phyloP scores from a whole-genome alignment of 1,284 basidiomycete genomes.

The Sanguinoderma infundibulare region DNA sequence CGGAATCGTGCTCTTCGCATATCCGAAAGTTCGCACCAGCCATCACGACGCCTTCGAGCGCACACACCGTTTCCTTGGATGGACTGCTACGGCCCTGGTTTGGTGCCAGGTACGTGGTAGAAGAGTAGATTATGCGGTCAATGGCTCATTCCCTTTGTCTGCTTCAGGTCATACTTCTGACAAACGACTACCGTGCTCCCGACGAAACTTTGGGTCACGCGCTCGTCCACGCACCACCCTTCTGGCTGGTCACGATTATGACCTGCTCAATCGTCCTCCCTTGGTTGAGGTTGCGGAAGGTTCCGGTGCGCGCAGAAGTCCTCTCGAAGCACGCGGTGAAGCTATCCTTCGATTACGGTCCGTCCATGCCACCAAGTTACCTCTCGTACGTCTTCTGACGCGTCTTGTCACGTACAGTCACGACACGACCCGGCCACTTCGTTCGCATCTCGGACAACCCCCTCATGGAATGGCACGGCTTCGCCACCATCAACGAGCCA shows the following conservation, averaged over 20 bases:
- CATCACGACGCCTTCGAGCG: slow-evolving; percentile 58
- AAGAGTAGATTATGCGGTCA: not conserved
- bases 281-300: slow-evolving; percentile 58
- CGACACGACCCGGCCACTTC: slow-evolving; percentile 57
- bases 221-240: slow-evolving; percentile 49
- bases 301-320: slow-evolving; percentile 55
- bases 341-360: slow-evolving; percentile 60
- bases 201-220: slow-evolving; percentile 46
- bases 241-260: slow-evolving; percentile 59
- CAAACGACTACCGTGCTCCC: slow-evolving; percentile 53
- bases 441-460: slow-evolving; percentile 57
- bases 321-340: slow-evolving; percentile 62
- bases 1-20: slow-evolving; percentile 53
- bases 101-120: slow-evolving; percentile 52
- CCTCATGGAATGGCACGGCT: slow-evolving; percentile 64
- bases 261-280: slow-evolving; percentile 58
- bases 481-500: slow-evolving; percentile 58
- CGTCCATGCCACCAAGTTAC: slow-evolving; percentile 16
- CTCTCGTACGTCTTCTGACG: not conserved
- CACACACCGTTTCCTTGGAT: slow-evolving; percentile 61
- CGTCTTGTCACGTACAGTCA: slow-evolving; percentile 32
- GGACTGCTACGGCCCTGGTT: slow-evolving; percentile 55
- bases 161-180: slow-evolving; percentile 49
- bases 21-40: slow-evolving; percentile 51
- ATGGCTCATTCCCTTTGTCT: not conserved